Conservation (phyloP, 257 asterid genomes). For the Scutellaria baicalensis region DNA sequence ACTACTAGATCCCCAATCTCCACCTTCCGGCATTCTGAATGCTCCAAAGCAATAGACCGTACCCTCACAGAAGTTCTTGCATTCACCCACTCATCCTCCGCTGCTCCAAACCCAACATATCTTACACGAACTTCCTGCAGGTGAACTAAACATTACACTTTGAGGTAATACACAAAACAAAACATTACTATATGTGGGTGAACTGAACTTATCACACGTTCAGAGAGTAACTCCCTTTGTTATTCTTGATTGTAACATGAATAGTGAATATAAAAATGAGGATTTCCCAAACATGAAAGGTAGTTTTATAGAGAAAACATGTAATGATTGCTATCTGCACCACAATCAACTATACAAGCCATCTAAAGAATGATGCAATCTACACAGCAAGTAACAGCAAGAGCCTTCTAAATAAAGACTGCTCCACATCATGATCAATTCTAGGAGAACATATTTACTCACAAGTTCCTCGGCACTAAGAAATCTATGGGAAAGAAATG, state of each 20-base stretch:
- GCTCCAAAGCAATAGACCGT: constrained; percentile 73
- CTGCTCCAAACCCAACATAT: constrained; percentile 71
- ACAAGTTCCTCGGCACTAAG: constrained; percentile 63
- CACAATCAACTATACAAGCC: not conserved
- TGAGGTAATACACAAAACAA: too few species aligned
- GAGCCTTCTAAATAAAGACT: not conserved
- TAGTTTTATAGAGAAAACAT: not conserved
- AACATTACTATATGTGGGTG: too few species aligned
- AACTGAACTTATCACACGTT: too few species aligned
- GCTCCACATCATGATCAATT: not conserved
- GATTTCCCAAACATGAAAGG: not conserved
- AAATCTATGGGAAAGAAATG: constrained; percentile 62
- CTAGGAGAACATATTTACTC: constrained; percentile 33
- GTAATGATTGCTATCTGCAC: not conserved
- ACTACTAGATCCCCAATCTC: constrained; percentile 69
- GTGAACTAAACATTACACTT: too few species aligned
- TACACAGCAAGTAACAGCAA: too few species aligned
- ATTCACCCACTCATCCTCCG: constrained; percentile 86
- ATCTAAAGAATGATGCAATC: not conserved
- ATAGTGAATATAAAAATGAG: not conserved
- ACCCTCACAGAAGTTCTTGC: constrained; percentile 49
- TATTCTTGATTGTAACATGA: not conserved
- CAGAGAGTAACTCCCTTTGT: not conserved
- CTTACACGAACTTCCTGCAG: constrained; percentile 78
- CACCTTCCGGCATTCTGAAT: constrained; percentile 64